Evolutionary conservation across 1,284 basidiomycete species (phyloP).

Genomic region (Ceratobasidium sp.): DNA sequence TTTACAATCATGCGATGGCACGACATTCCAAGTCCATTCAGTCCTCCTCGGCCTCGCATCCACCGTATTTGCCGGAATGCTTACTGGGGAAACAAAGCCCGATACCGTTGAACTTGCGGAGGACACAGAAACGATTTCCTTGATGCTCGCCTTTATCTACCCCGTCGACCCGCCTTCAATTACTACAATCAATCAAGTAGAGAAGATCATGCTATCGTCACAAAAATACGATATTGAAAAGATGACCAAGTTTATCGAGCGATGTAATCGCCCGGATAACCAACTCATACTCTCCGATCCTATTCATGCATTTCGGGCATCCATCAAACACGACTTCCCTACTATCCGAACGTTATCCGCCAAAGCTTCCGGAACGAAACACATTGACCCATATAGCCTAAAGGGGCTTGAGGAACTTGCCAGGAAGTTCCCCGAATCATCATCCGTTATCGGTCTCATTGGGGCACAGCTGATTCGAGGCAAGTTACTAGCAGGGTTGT

Average conservation of each 20-base stretch:
- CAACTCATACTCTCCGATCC: constrained; percentile 1
- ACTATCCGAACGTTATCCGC: neutral
- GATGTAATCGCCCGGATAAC: neutral
- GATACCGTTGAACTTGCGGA: constrained; percentile 23
- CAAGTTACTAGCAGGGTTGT: too few relatives aligned
- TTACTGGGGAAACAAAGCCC: neutral
- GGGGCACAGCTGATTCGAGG: neutral
- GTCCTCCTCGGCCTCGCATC: constrained; percentile 21
- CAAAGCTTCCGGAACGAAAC: neutral
- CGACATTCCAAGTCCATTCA: constrained; percentile 14
- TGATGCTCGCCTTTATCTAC: constrained; percentile 30
- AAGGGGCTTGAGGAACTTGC: neutral
- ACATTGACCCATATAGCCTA: neutral
- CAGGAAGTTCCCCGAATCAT: neutral
- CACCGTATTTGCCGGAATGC: constrained; percentile 19
- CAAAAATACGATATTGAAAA: constrained; percentile 18
- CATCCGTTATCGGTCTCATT: constrained; percentile 7
- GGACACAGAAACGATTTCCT: constrained; percentile 18
- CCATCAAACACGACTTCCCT: neutral
- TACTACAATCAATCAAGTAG: neutral
- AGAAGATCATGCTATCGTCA: constrained; percentile 4
- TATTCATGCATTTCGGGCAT: neutral
- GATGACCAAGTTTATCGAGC: neutral
- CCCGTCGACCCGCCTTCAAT: neutral
- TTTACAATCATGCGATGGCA: constrained; percentile 18